phyloP scores from a whole-genome alignment of 1,284 basidiomycete species.

The Microbotryum saponariae region DNA sequence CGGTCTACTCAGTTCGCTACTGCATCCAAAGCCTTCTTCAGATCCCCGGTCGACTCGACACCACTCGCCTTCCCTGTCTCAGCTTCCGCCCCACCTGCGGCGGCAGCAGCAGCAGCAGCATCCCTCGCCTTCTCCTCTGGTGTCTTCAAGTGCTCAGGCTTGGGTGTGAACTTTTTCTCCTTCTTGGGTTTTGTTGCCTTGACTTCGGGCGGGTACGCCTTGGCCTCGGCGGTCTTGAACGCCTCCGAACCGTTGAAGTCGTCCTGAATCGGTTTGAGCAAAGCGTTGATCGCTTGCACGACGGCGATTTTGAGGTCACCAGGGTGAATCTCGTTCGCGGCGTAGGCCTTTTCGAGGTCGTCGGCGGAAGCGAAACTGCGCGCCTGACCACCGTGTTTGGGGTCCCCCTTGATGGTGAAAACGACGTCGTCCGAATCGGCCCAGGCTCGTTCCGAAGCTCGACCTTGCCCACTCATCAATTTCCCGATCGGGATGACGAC shows the following conservation, averaged over 20 bases:
- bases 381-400: slow-evolving; percentile 24
- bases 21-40: slow-evolving; percentile 19
- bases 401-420: slow-evolving; percentile 27
- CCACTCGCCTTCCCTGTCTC: not conserved
- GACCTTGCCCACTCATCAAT: slow-evolving; percentile 46
- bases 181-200: slow-evolving; percentile 28
- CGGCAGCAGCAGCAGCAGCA: slow-evolving; percentile 11
- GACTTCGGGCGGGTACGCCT: slow-evolving; percentile 75
- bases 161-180: slow-evolving; percentile 31
- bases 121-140: slow-evolving; percentile 28
- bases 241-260: slow-evolving; percentile 63
- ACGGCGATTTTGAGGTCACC: slow-evolving; percentile 82
- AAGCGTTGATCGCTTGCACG: slow-evolving; percentile 61
- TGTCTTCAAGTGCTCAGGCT: slow-evolving; percentile 29
- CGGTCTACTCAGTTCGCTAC: too few species aligned
- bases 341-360: slow-evolving; percentile 73
- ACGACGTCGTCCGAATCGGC: slow-evolving; percentile 39
- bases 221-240: slow-evolving; percentile 68
- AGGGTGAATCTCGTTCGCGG: slow-evolving; percentile 70
- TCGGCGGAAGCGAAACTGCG: slow-evolving; percentile 49
- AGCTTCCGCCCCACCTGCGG: not conserved
- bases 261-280: slow-evolving; percentile 75
- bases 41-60: slow-evolving; percentile 9
- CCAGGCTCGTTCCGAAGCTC: slow-evolving; percentile 28
- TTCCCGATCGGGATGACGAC: slow-evolving; percentile 84